Evolutionary conservation across 495 filamentous ascomycete genomes (phyloP), one percentile per base, ranked within the genome.

Genomic region (Hypoxylon fuscum): DNA sequence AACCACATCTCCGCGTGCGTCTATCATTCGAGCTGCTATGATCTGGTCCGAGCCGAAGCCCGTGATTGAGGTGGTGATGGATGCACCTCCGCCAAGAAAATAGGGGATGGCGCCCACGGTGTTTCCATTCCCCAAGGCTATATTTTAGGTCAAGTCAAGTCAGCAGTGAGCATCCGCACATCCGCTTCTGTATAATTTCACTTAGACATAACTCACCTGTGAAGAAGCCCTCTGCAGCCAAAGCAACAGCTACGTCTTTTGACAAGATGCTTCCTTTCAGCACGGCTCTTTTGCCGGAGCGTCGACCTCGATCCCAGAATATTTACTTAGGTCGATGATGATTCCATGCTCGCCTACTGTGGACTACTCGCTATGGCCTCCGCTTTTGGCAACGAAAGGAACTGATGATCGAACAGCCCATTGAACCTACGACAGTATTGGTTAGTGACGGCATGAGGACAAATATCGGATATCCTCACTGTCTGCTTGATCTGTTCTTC

Each of bases 361-460:
- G 6, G 73, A 75, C 69, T 69, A 74, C 15, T 46, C 10, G 59
- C 69, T 74, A 58, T 71, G 68, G 14, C 73, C 73, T 6, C 73
- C 73, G 21, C 59, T 55, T 34, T 51, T 64, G 8, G 68, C 9
- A 2, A 74, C 69, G 46, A 75, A 74, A 3, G 69, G 71, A 37
- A 72, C 63, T 14, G 47, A 48, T 1, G 23, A 12, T 5, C 37
- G 14, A 14, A 43, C 20, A 11, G 70, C 72, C 23, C 42, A 50
- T 61, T 64, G 55, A 9, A 38, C 35, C 35, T 38, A 34, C 27
- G 5, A 4, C 4, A 11, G 8, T 38, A 15, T 14, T 15, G 3
- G 15, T 38, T 15, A 38, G 35, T 38, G 5, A 5, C n/a, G 12
- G 3, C 35, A 7, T n/a, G 2, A 7, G 35, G 35, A 5, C 2